Percentiles rank a stretch among this genome's conserved stretches.
These are phyloP conservation scores for Vigna mungo DNA, from an alignment of 306 rosid species.

Conservation along the genomic window DNA sequence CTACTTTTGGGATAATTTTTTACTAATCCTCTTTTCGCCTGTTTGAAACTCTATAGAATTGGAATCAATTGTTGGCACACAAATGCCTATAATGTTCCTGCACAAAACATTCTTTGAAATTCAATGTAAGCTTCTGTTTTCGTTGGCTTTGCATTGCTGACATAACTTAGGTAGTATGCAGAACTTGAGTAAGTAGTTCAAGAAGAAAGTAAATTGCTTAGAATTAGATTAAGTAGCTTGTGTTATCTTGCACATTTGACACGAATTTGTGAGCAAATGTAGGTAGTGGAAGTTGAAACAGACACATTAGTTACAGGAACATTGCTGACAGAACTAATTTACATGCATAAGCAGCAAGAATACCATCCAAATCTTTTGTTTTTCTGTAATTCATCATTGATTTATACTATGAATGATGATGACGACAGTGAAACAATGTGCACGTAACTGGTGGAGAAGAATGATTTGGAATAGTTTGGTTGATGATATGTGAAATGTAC, in stretches of 20 bases:
- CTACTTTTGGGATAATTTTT: constrained; percentile 19
- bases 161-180: background rate
- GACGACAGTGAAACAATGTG: background rate
- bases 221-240: background rate
- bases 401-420: background rate
- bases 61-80: background rate
- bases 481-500: background rate
- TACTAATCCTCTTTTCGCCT: background rate
- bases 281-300: background rate
- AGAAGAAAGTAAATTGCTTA: constrained; percentile 8
- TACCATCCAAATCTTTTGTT: background rate
- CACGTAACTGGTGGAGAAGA: background rate
- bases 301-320: background rate
- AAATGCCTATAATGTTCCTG: background rate
- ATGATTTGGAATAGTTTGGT: constrained; percentile 1
- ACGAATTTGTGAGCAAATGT: background rate
- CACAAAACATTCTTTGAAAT: background rate
- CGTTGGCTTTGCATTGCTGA: constrained; percentile 18
- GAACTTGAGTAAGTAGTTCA: background rate
- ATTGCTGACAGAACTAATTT: no score
- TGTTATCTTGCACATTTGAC: background rate
- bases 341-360: no score
- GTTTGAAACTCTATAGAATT: background rate
- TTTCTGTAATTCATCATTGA: background rate
- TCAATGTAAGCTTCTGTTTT: background rate